Evolutionary conservation across 2,329 filamentous ascomycete genomes (phyloP), one percentile per base, ranked within the genome.

Genomic region (Neofusicoccum kwambonambiense): DNA sequence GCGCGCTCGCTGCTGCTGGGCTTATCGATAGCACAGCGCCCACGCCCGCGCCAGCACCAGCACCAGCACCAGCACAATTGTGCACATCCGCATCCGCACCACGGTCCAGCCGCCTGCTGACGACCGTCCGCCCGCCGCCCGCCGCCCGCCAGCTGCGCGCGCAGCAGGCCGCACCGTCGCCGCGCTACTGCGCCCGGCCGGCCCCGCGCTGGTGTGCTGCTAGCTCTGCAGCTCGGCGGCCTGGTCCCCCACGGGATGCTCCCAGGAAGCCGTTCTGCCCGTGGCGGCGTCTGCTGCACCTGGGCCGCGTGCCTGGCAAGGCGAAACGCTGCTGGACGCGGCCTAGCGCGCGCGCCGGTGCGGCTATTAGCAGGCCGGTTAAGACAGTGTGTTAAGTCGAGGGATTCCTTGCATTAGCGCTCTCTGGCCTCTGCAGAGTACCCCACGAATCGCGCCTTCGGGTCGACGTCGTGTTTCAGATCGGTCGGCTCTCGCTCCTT

Each of bases 381-480:
- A 58, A 45, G 39, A 58, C 13, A 6, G 56, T 19, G 56, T 60
- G 58, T 62, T 51, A 62, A 50, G 58, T 50, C 58, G 35, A 62
- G 58, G 62, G 52, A 64, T 57, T 58, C 44, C 62, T 57, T 57
- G 51, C 62, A 45, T 56, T 57, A 64, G 62, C 50, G 62, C 60
- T 22, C 19, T 31, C n/a, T 37, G 37, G 42, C n/a, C 51, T 57
- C 15, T 50, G 51, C 62, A 50, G 27, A 41, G 19, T 64, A 58
- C 62, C 62, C 62, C 62, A 64, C 62, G 62, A 64, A 64, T 64
- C 62, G 52, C 62, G 44, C 62, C 51, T 57, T 64, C 62, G 62
- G 62, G 62, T 64, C 62, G 62, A 58, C 62, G 62, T 42, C 50
- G 42, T 64, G 62, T 64, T 64, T 64, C 62, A 64, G 51, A 57